phyloP scores from a whole-genome alignment of 1,139 yeast genomes.

The Saccharomyces hybrid region DNA sequence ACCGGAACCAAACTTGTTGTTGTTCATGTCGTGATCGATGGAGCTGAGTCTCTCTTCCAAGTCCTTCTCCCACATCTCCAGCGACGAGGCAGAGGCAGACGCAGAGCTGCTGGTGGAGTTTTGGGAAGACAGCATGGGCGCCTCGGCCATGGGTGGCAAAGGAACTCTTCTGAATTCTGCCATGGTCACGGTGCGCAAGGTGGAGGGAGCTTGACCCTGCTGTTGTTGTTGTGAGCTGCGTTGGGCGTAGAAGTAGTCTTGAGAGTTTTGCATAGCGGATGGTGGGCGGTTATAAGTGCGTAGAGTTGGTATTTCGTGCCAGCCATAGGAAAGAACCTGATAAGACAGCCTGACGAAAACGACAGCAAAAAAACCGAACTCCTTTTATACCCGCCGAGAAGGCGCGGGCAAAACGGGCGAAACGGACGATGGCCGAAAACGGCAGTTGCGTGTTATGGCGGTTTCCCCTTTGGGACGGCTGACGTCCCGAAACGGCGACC shows the following conservation, averaged over 20 bases:
- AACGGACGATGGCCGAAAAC: neutral
- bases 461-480: neutral
- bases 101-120: slow-evolving; percentile 22
- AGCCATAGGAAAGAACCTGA: neutral
- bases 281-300: neutral
- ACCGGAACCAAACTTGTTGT: slow-evolving; percentile 24
- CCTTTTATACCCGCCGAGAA: neutral
- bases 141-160: slow-evolving; percentile 36
- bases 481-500: neutral
- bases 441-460: neutral
- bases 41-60: slow-evolving; percentile 37
- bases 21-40: slow-evolving; percentile 30
- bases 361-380: neutral
- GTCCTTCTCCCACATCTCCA: slow-evolving; percentile 45
- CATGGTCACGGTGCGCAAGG: neutral
- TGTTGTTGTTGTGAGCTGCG: neutral
- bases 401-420: neutral
- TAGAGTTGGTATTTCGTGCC: neutral
- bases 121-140: slow-evolving; percentile 28
- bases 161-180: slow-evolving; percentile 40
- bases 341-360: too few species aligned
- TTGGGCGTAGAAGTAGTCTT: neutral
- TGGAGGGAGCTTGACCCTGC: slow-evolving; percentile 5
- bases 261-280: neutral
- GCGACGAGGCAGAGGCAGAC: slow-evolving; percentile 33